phyloP scores from a whole-genome alignment of 2,329 filamentous ascomycete genomes.

The Dactylellina sp. region DNA sequence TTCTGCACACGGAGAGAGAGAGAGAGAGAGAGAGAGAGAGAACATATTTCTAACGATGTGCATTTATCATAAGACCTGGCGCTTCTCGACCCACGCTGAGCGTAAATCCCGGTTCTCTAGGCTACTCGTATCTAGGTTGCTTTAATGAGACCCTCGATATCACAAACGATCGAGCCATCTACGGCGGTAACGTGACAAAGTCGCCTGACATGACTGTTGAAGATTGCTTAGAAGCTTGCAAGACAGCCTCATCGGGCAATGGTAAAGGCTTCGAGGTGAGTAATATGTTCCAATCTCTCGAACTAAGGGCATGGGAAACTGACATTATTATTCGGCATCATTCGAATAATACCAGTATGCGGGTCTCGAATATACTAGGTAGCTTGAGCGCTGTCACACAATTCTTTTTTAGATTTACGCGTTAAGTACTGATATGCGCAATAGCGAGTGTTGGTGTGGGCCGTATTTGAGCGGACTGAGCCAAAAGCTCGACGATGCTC shows the following conservation, averaged over 20 bases:
- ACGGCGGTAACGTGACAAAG: conserved; percentile 65
- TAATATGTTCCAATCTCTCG: neutral
- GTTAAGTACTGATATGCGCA: neutral
- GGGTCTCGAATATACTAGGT: conserved; percentile 70
- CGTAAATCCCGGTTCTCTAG: conserved; percentile 18
- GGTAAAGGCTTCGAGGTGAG: conserved; percentile 20
- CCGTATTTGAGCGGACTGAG: conserved; percentile 67
- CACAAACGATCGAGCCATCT: conserved; percentile 66
- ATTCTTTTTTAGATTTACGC: no score
- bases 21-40: neutral
- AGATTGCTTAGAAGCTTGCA: conserved; percentile 69
- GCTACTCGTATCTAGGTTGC: conserved; percentile 70
- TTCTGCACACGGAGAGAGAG: neutral
- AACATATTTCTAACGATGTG: neutral
- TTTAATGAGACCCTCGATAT: conserved; percentile 71
- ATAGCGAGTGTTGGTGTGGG: conserved; percentile 73
- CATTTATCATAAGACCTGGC: conserved; percentile 12
- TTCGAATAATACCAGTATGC: conserved; percentile 67
- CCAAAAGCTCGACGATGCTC: conserved; percentile 65
- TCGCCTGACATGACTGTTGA: conserved; percentile 68
- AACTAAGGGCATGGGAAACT: neutral
- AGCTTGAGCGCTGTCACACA: neutral
- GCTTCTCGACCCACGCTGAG: conserved; percentile 15
- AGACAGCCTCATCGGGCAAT: conserved; percentile 33
- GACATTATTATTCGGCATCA: conserved; percentile 1